Base-by-base conservation (phyloP, 2,329 filamentous ascomycete species). In the Diplodia mutila region DNA sequence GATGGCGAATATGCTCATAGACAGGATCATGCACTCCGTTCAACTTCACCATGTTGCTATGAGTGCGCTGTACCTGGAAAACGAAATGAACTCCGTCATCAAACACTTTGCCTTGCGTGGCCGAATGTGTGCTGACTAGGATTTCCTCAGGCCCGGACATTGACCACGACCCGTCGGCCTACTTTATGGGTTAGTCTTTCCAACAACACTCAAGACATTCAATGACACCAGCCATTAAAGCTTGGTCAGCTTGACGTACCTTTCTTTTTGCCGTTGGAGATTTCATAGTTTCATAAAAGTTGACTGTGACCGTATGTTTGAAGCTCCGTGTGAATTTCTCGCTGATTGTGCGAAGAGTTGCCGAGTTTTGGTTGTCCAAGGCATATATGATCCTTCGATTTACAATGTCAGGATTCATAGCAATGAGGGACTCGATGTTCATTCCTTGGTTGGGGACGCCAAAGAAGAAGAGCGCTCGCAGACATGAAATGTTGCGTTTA, bases 171-270 rank as follows among this genome's bases (percentile, higher is more conserved):
- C 53, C 53, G n/a, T 57, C 53, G 6, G 3, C 5, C 29, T 57
- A n/a, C 16, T n/a, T 6, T 0, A 21, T 16, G 5, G 21, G 18
- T 54, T 18, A 54, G 52, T 23, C 0, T 49, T 23, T 49, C 12
- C 2, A 7, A n/a, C 0, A 1, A 32, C 3, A 2, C 25, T 6
- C 11, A 1, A 54, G 18, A 12, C 2, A 9, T n/a, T n/a, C 5
- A 5, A 32, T 34, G 34, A 6, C 34, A 37, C 34, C 8, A 37
- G 4, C 9, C 4, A 37, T 11, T 14, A 12, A 39, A 16, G 3
- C 12, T 5, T 18, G 16, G 4, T 42, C 14, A 18, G 3, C 4
- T 16, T 12, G 3, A 42, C 37, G 3, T 57, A 57, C 34, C 16
- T 37, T 4, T 23, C 1, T 4, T 25, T 6, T 21, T 23, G 53